Evolutionary conservation across 1,284 basidiomycete genomes (phyloP).

Genomic region (Veloporphyrellus conicus): DNA sequence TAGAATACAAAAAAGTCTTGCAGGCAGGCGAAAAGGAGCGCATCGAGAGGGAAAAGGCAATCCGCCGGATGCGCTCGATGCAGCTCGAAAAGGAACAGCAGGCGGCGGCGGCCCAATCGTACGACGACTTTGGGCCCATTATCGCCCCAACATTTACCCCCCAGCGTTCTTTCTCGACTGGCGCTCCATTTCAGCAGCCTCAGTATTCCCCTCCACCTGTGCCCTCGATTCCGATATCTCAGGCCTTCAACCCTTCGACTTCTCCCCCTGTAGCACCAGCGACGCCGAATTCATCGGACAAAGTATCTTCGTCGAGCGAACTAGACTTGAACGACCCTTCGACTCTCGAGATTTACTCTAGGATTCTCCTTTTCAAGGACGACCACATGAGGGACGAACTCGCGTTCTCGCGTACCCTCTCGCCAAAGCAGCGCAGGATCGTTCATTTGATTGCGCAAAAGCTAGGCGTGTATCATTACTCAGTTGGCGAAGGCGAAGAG

Average conservation of each 20-base stretch:
- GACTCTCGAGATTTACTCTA: conserved; percentile 95
- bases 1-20: conserved; percentile 99
- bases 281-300: conserved; percentile 58
- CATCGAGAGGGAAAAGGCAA: conserved; percentile 98
- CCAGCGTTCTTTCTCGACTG: conserved; percentile 61
- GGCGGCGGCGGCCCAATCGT: conserved; percentile 36
- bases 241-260: conserved; percentile 48
- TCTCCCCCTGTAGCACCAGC: conserved; percentile 48
- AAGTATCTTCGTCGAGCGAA: conserved; percentile 55
- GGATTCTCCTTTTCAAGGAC: conserved; percentile 96
- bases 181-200: conserved; percentile 51
- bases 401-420: conserved; percentile 84
- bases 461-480: conserved; percentile 91
- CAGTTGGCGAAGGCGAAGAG: conserved; percentile 89
- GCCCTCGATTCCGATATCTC: conserved; percentile 56
- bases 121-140: conserved; percentile 66
- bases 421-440: conserved; percentile 82
- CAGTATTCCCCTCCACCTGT: conserved; percentile 59
- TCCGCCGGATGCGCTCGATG: conserved; percentile 96
- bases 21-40: conserved; percentile 99
- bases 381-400: conserved; percentile 97
- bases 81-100: conserved; percentile 80
- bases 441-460: conserved; percentile 97
- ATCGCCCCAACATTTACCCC: conserved; percentile 50
- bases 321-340: conserved; percentile 95